These are phyloP conservation scores for Furcasterigmium sp. DNA, from an alignment of 2,329 filamentous ascomycete species.

Conservation along the genomic window DNA sequence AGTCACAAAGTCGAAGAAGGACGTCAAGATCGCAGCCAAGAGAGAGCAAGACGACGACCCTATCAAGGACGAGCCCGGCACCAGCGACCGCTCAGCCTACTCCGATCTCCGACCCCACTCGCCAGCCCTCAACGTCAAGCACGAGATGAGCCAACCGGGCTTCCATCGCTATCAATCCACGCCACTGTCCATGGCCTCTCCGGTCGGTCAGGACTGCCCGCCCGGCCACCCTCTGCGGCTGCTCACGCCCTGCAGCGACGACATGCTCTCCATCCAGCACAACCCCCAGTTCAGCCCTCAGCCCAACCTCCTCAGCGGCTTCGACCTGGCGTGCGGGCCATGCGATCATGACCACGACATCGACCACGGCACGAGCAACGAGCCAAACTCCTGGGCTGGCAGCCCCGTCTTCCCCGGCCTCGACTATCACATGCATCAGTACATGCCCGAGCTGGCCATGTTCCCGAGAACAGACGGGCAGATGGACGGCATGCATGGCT, in stretches of 20 bases:
- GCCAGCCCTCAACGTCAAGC: constrained; percentile 26
- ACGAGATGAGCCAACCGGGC: constrained; percentile 24
- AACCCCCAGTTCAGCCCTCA: constrained; percentile 23
- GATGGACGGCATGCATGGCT: constrained; percentile 15
- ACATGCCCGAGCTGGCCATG: constrained; percentile 23
- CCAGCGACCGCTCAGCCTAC: constrained; percentile 12
- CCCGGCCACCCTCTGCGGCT: constrained; percentile 31
- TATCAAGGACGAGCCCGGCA: constrained; percentile 33
- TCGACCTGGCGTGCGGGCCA: constrained; percentile 17
- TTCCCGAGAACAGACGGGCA: constrained; percentile 23
- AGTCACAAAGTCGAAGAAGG: constrained; percentile 41
- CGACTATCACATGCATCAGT: constrained; percentile 31
- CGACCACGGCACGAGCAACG: constrained; percentile 23
- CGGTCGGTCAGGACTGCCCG: constrained; percentile 22
- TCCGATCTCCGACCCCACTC: constrained; percentile 6
- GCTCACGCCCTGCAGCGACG: constrained; percentile 51
- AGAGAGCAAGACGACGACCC: constrained; percentile 28
- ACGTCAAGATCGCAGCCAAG: constrained; percentile 17
- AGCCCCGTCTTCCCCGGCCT: constrained; percentile 32
- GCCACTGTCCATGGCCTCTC: constrained; percentile 28
- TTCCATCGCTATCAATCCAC: constrained; percentile 26
- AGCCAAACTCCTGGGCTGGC: constrained; percentile 22
- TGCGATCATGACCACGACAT: constrained; percentile 19
- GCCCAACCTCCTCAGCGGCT: constrained; percentile 24
- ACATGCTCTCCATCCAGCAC: constrained; percentile 26